A percentile compares a stretch with the other conserved stretches of the same genome.
Evolutionary conservation across 495 filamentous ascomycete genomes (phyloP).

Genomic region (Thermothielavioides terrestris): DNA sequence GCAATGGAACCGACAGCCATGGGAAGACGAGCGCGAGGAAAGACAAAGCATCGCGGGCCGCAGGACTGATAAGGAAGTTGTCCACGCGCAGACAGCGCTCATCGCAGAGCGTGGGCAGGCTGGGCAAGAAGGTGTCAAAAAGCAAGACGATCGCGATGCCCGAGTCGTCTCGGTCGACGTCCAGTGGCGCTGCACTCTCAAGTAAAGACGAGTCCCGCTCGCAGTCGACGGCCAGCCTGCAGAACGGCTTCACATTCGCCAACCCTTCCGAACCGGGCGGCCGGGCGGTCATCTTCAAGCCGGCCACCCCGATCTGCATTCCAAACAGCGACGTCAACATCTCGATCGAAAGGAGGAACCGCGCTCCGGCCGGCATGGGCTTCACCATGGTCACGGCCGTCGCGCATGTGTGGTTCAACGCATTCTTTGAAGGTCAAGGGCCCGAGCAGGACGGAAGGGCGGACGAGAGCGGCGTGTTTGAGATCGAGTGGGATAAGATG

Average conservation of each 20-base stretch:
- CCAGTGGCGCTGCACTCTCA: not conserved
- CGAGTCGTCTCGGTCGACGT: not conserved
- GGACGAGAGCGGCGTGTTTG: constrained; percentile 46
- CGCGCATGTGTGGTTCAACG: constrained; percentile 94
- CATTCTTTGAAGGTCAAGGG: constrained; percentile 79
- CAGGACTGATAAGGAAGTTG: constrained; percentile 19
- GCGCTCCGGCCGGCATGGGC: constrained; percentile 66
- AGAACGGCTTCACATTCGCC: constrained; percentile 14
- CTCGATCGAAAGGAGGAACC: constrained; percentile 62
- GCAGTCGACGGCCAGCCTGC: constrained; percentile 17
- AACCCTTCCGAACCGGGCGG: constrained; percentile 40
- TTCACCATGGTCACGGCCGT: constrained; percentile 86
- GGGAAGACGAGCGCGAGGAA: no score
- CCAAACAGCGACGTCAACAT: constrained; percentile 84
- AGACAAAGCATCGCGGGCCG: constrained; percentile 8
- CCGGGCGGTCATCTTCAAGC: constrained; percentile 69
- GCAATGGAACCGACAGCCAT: no score
- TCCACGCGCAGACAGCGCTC: constrained; percentile 13
- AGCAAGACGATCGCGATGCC: constrained; percentile 25
- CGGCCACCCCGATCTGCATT: constrained; percentile 50
- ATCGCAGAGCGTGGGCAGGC: constrained; percentile 7
- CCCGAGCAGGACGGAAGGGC: constrained; percentile 48
- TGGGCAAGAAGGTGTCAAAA: constrained; percentile 2
- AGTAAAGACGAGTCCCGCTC: constrained; percentile 9
- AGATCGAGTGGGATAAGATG: constrained; percentile 53